A percentile compares a stretch with the other conserved stretches of the same genome.
phyloP scores from a whole-genome alignment of 257 asterid species.

The Coffea eugenioides region DNA sequence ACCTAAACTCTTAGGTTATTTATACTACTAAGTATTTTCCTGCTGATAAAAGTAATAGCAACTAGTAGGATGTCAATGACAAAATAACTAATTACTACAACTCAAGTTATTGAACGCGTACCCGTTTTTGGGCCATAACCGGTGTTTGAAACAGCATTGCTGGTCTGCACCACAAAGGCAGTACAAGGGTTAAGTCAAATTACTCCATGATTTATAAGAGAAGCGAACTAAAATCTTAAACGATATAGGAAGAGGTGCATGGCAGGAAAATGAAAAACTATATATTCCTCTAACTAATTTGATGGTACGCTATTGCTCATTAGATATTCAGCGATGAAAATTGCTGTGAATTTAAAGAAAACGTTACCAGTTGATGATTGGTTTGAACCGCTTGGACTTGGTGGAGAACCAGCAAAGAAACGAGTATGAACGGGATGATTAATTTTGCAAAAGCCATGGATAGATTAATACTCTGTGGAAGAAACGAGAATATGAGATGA shows the following conservation, averaged over 20 bases:
- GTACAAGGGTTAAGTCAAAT: too few relatives aligned
- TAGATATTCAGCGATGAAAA: too few relatives aligned
- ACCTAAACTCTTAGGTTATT: too few relatives aligned
- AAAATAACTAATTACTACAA: background rate
- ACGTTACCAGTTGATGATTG: constrained; percentile 37
- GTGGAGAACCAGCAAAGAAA: constrained; percentile 41
- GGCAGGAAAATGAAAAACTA: background rate
- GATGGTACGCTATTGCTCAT: background rate
- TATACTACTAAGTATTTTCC: too few relatives aligned
- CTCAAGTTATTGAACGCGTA: constrained; percentile 1
- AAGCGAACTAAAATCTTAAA: background rate
- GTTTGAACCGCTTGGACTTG: constrained; percentile 52
- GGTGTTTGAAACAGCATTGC: constrained; percentile 27
- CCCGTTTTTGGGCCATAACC: constrained; percentile 29
- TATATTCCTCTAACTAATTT: background rate
- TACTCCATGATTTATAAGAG: background rate
- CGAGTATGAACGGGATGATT: constrained; percentile 34
- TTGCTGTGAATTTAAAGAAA: background rate
- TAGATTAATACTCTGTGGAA: background rate
- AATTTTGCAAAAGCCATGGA: constrained; percentile 51
- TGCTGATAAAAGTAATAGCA: too few relatives aligned
- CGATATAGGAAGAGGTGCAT: background rate
- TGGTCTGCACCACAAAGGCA: constrained; percentile 38
- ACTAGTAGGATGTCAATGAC: background rate
- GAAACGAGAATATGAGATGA: background rate